phyloP scores from a whole-genome alignment of 129 eudicot species.

The Flaveria brownii region DNA sequence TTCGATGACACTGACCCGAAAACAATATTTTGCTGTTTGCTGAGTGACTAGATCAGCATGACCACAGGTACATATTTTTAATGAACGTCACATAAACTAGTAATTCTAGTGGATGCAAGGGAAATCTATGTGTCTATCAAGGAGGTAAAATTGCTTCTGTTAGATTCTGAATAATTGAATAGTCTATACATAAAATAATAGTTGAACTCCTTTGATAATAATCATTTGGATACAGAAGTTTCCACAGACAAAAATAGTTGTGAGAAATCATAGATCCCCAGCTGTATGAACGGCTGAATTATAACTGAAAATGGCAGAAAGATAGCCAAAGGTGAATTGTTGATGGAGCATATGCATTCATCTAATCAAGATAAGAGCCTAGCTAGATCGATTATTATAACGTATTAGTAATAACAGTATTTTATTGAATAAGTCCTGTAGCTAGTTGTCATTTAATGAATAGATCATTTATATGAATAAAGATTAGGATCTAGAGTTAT shows the following conservation, averaged over 20 bases:
- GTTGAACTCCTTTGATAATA: background rate
- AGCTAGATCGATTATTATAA: background rate
- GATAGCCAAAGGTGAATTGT: background rate
- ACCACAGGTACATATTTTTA: background rate
- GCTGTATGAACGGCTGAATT: background rate
- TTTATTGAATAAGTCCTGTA: background rate
- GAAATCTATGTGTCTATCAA: background rate
- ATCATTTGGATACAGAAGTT: background rate
- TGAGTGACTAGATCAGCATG: background rate
- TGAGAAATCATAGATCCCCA: background rate
- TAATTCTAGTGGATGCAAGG: background rate
- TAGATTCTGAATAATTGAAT: background rate
- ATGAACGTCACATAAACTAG: background rate
- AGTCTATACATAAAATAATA: background rate
- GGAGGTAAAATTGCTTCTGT: background rate
- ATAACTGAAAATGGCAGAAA: background rate
- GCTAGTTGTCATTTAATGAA: background rate
- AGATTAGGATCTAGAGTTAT: background rate
- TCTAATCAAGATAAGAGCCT: background rate
- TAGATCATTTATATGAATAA: background rate
- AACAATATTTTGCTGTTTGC: background rate
- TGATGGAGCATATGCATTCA: constrained; percentile 5
- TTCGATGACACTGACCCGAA: background rate
- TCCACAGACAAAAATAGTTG: background rate
- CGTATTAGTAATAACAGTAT: background rate